Evolutionary conservation across 768 basidiomycete species (phyloP).

Genomic region (Leccinum arenicola): DNA sequence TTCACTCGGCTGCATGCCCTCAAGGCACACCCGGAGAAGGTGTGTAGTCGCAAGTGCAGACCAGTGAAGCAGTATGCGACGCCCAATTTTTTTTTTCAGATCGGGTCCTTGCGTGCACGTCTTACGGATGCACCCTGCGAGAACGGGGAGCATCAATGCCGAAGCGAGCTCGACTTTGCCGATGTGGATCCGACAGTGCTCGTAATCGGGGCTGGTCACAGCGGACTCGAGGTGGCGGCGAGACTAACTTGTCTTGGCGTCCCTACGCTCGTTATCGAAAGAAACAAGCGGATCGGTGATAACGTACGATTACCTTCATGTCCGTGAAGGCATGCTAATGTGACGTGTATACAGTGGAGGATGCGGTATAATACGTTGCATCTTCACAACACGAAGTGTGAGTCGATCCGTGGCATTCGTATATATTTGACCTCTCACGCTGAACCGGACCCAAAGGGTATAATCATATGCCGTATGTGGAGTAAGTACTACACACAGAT

Average conservation of each 20-base stretch:
- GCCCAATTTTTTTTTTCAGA: conserved; percentile 7
- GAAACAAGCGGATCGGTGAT: conserved; percentile 50
- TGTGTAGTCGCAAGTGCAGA: conserved; percentile 4
- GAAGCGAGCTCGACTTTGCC: conserved; percentile 41
- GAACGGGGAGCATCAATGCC: conserved; percentile 48
- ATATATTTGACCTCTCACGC: not conserved
- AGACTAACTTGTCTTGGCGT: conserved; percentile 59
- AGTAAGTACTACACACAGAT: conserved; percentile 33
- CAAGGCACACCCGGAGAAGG: conserved; percentile 48
- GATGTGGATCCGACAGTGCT: conserved; percentile 54
- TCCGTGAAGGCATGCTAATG: not conserved
- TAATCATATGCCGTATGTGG: conserved; percentile 55
- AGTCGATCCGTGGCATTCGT: conserved; percentile 17
- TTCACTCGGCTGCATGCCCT: conserved; percentile 61
- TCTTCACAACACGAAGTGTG: conserved; percentile 51
- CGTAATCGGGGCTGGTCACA: conserved; percentile 64
- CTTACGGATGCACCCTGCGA: conserved; percentile 38
- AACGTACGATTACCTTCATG: conserved; percentile 19
- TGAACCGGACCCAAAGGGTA: conserved; percentile 35
- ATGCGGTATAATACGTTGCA: conserved; percentile 54
- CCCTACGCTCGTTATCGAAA: conserved; percentile 52
- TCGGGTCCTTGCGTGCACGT: conserved; percentile 40
- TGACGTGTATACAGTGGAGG: conserved; percentile 39
- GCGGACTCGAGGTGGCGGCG: conserved; percentile 62
- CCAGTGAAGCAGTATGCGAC: not conserved